phyloP scores from a whole-genome alignment of 805 yeast genomes.

The Monosporozyma solicola region DNA sequence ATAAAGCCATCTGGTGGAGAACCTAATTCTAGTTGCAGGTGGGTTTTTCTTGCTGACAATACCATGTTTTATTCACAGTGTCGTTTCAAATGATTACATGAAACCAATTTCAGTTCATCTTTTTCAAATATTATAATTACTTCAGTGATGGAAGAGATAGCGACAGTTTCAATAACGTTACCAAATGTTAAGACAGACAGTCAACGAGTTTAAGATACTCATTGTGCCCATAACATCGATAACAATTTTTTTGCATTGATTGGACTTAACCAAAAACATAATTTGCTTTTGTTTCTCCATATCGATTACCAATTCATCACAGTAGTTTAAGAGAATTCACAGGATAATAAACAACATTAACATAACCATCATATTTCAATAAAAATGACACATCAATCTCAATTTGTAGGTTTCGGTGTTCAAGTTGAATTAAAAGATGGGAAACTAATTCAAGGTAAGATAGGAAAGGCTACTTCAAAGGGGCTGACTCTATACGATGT shows the following conservation, averaged over 20 bases:
- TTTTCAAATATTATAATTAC: neutral
- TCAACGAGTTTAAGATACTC: neutral
- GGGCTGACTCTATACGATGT: slow-evolving; percentile 34
- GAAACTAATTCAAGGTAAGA: slow-evolving; percentile 33
- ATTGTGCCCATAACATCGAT: neutral
- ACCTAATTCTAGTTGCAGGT: neutral
- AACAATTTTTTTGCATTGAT: neutral
- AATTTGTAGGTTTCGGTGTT: slow-evolving; percentile 40
- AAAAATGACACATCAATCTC: slow-evolving; percentile 23
- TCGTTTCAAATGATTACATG: neutral
- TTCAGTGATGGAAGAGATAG: neutral
- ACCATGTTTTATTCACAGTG: neutral
- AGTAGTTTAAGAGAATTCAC: neutral
- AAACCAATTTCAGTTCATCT: neutral
- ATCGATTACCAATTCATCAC: neutral
- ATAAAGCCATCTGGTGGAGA: neutral
- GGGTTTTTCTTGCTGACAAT: neutral
- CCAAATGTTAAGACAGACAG: neutral
- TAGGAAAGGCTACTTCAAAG: slow-evolving; percentile 35
- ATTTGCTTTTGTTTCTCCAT: neutral
- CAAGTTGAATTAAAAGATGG: slow-evolving; percentile 37
- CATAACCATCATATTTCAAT: neutral
- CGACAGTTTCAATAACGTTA: neutral
- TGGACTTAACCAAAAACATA: neutral
- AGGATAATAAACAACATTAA: neutral